phyloP scores from a whole-genome alignment of 2,329 filamentous ascomycete genomes.

The Penicillium concentricum region DNA sequence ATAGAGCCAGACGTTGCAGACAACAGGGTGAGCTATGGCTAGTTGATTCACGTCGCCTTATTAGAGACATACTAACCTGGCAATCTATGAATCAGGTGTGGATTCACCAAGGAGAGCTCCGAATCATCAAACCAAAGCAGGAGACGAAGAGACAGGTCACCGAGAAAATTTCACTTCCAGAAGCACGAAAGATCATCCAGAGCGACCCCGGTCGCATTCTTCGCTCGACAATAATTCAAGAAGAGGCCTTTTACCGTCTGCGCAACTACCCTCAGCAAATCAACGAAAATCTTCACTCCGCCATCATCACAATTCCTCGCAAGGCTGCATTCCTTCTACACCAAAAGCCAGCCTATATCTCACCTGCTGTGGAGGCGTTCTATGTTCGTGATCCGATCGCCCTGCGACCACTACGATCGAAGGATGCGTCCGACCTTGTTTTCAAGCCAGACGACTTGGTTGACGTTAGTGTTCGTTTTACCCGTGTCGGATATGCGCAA shows the following conservation, averaged over 20 bases:
- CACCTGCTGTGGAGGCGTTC: slow-evolving; percentile 84
- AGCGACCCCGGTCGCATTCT: slow-evolving; percentile 60
- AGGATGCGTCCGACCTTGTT: slow-evolving; percentile 52
- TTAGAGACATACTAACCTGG: neutral
- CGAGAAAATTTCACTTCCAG: slow-evolving; percentile 58
- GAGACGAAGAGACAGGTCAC: slow-evolving; percentile 42
- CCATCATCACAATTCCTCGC: slow-evolving; percentile 72
- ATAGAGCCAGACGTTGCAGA: slow-evolving; percentile 85
- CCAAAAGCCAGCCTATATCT: slow-evolving; percentile 70
- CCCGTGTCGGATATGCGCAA: slow-evolving; percentile 86
- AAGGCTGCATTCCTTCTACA: slow-evolving; percentile 79
- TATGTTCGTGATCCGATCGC: slow-evolving; percentile 83
- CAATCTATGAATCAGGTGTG: slow-evolving; percentile 58
- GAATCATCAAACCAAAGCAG: slow-evolving; percentile 63
- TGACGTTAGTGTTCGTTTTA: slow-evolving; percentile 75
- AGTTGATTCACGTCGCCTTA: neutral
- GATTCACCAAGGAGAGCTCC: slow-evolving; percentile 75
- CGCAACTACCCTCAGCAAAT: slow-evolving; percentile 80
- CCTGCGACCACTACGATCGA: slow-evolving; percentile 65
- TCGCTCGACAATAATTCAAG: slow-evolving; percentile 72
- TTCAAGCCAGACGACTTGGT: slow-evolving; percentile 81
- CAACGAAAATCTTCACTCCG: slow-evolving; percentile 70
- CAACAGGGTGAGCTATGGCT: slow-evolving; percentile 58
- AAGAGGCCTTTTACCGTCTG: slow-evolving; percentile 86
- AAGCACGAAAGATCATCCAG: slow-evolving; percentile 64